phyloP scores from a whole-genome alignment of 2,329 filamentous ascomycete species.

The Xylaria hypoxylon region DNA sequence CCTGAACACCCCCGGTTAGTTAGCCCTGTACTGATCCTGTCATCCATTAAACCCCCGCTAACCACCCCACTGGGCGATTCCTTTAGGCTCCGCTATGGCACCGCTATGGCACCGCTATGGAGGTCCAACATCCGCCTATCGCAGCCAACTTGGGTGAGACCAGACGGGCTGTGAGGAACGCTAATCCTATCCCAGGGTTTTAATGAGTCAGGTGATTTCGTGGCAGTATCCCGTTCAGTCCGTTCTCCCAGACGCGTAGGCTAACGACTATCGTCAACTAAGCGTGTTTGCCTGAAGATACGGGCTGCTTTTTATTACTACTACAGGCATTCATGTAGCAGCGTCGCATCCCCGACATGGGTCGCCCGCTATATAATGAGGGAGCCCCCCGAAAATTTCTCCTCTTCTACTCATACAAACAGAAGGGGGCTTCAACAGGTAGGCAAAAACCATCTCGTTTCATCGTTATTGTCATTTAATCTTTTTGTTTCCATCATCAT shows the following conservation, averaged over 20 bases:
- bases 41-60: conserved; percentile 40
- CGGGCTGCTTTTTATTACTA: conserved; percentile 33
- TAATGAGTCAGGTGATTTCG: conserved; percentile 48
- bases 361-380: conserved; percentile 41
- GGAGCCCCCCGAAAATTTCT: conserved; percentile 37
- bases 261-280: conserved; percentile 46
- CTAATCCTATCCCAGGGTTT: conserved; percentile 42
- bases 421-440: conserved; percentile 43
- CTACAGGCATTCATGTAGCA: conserved; percentile 36
- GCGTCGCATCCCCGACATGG: conserved; percentile 36
- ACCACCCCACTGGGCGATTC: conserved; percentile 38
- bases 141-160: conserved; percentile 33
- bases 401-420: conserved; percentile 39
- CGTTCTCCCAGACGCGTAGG: conserved; percentile 46
- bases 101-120: conserved; percentile 30
- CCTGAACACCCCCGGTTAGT: conserved; percentile 36
- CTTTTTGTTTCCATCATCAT: conserved; percentile 29
- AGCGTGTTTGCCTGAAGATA: conserved; percentile 50
- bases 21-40: conserved; percentile 40
- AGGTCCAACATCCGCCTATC: conserved; percentile 34
- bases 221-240: conserved; percentile 45
- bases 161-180: conserved; percentile 28
- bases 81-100: conserved; percentile 35
- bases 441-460: conserved; percentile 44
- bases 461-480: conserved; percentile 32